Conservation (phyloP, 2,329 filamentous ascomycete genomes). For the Exophiala alcalophila region DNA sequence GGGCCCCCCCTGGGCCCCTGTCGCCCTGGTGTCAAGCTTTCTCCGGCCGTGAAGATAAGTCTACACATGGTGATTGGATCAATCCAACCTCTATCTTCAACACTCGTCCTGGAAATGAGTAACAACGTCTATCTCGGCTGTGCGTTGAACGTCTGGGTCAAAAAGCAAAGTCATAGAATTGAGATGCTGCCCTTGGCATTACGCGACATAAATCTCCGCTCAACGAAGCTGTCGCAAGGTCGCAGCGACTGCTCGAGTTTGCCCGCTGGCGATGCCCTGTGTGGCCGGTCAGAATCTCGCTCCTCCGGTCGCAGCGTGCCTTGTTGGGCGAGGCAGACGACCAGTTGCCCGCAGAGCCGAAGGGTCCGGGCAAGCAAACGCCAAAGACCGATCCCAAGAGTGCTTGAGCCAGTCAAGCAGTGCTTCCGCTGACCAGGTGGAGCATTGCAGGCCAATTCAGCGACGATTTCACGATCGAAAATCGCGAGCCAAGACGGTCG, state of each 20-base stretch:
- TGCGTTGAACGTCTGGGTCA: not conserved
- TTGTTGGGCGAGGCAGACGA: too few species aligned
- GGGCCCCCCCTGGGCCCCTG: too few species aligned
- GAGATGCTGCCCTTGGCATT: conserved; percentile 22
- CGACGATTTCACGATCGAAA: conserved; percentile 9
- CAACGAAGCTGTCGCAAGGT: conserved; percentile 6
- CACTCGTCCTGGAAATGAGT: conserved; percentile 20
- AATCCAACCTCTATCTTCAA: conserved; percentile 9
- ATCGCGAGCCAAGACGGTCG: conserved; percentile 7
- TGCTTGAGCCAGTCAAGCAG: conserved; percentile 11
- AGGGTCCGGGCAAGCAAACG: conserved; percentile 7
- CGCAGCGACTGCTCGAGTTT: not conserved
- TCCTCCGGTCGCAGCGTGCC: too few species aligned
- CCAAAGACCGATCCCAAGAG: conserved; percentile 3
- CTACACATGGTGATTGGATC: conserved; percentile 14
- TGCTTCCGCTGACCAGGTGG: conserved; percentile 5
- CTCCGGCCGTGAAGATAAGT: conserved; percentile 20
- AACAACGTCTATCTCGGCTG: conserved; percentile 1
- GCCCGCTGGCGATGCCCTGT: too few species aligned
- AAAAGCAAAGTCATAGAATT: conserved; percentile 19
- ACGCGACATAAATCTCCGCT: conserved; percentile 22
- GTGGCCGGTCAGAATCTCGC: too few species aligned
- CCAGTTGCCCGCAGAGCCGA: too few species aligned
- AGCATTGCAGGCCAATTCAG: too few species aligned
- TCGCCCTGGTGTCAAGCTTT: too few species aligned